phyloP scores from a whole-genome alignment of 148 eudicot species.

The Tetragonia tetragonoides region DNA sequence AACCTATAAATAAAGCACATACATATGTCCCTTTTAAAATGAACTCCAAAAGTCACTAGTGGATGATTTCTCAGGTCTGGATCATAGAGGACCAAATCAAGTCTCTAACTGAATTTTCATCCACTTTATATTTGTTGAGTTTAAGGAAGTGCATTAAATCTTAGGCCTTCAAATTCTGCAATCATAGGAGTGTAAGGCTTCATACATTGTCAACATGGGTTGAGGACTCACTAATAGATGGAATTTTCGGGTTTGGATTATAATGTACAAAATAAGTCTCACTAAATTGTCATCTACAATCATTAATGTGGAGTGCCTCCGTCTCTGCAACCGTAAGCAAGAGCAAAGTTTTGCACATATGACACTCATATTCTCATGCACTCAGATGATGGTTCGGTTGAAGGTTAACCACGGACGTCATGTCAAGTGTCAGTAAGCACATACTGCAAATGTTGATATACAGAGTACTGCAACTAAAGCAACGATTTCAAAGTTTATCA shows the following conservation, averaged over 20 bases:
- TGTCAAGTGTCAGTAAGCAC: neutral
- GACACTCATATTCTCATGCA: neutral
- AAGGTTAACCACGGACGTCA: neutral
- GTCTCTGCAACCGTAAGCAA: neutral
- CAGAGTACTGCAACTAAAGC: neutral
- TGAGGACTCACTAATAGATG: neutral
- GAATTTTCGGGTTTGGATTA: neutral
- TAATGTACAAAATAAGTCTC: too few relatives aligned
- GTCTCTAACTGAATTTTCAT: neutral
- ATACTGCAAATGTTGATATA: neutral
- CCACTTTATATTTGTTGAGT: neutral
- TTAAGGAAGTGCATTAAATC: neutral
- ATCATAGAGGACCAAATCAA: neutral
- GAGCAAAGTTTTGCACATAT: neutral
- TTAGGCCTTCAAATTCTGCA: neutral
- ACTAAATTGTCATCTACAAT: neutral
- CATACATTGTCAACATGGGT: neutral
- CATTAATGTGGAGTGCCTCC: neutral
- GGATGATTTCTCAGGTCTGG: neutral
- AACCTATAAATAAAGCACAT: neutral
- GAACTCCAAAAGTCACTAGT: neutral
- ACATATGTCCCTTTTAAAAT: neutral
- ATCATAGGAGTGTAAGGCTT: neutral
- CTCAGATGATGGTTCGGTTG: neutral
- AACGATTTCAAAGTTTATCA: neutral